Evolutionary conservation across 2,329 filamentous ascomycete genomes (phyloP).

Genomic region (Boeremia lycopersici): DNA sequence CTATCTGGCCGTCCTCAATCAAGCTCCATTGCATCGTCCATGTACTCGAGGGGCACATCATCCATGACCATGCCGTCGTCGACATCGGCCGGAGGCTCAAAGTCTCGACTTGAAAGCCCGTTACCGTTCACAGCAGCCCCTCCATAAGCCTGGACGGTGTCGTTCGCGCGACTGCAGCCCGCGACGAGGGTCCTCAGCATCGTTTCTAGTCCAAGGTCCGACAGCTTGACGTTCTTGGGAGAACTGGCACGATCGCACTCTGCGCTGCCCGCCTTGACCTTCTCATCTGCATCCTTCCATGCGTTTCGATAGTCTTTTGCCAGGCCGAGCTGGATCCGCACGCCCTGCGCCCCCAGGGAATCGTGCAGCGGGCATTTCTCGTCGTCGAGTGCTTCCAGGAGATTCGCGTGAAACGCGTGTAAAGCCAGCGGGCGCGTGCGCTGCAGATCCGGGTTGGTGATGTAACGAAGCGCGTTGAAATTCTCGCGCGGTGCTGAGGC

Average conservation of each 20-base stretch:
- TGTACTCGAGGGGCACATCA: slow-evolving; percentile 39
- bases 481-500: slow-evolving; percentile 23
- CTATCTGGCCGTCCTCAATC: slow-evolving; percentile 21
- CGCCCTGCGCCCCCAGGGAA: slow-evolving; percentile 61
- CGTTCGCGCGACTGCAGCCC: slow-evolving; percentile 65
- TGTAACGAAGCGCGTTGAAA: slow-evolving; percentile 40
- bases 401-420: slow-evolving; percentile 73
- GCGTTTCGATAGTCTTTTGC: slow-evolving; percentile 74
- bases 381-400: slow-evolving; percentile 67
- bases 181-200: slow-evolving; percentile 64
- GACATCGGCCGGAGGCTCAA: slow-evolving; percentile 21
- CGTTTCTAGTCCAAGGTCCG: slow-evolving; percentile 65
- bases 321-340: slow-evolving; percentile 63
- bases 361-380: slow-evolving; percentile 61
- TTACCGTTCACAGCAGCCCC: slow-evolving; percentile 9
- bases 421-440: slow-evolving; percentile 29
- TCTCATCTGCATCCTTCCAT: slow-evolving; percentile 71
- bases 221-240: slow-evolving; percentile 52
- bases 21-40: slow-evolving; percentile 47
- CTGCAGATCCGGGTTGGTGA: slow-evolving; percentile 37
- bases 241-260: slow-evolving; percentile 26
- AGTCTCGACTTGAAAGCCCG: slow-evolving; percentile 27
- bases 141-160: slow-evolving; percentile 38
- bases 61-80: slow-evolving; percentile 22
- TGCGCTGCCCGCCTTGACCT: slow-evolving; percentile 15